Evolutionary conservation across 2,329 filamentous ascomycete genomes (phyloP), one percentile per base, ranked within the genome.

Genomic region (Colletotrichum godetiae): DNA sequence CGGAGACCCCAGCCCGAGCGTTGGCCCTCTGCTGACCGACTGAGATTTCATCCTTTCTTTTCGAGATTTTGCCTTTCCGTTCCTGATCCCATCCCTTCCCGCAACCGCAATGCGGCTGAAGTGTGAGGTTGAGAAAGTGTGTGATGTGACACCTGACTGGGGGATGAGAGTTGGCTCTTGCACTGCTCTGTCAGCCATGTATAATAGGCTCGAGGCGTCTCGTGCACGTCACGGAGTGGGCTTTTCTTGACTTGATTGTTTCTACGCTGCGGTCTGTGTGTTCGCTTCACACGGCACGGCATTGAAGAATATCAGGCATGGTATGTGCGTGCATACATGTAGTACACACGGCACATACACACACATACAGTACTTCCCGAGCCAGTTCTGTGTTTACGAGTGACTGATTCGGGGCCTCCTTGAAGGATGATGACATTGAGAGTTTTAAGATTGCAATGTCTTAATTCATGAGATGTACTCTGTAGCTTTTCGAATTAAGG

Each of bases 201-300:
- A 61, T 68, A 62, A 68, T 68, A 61, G 35, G 29, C 57, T 67
- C 56, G 46, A 60, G 19, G 68, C 67, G 68, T 72, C 68, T 72
- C 68, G 68, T 72, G 68, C 68, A 61, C 62, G 68, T 72, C 68
- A 52, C 63, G 63, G 57, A 72, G 68, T 67, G 56, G 63, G 19
- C 55, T 22, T 37, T 49, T 33, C 58, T 37, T 49, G 22, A 33
- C 31, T 35, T 60, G 31, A 7, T 35, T 65, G 62, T 70, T 69
- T 67, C 68, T 22, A 37, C 27, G 24, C 15, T 37, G 27, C 8
- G 19, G n/a, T 66, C 49, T 57, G 49, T 71, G 63, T 67, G 56
- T 52, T 10, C 15, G 37, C 37, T 19, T 49, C 15, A 1, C 42
- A 46, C 42, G 42, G 42, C 15, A 19, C 24, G 11, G 35, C 24